Conservation (phyloP, 495 filamentous ascomycete genomes). For the Penicillium soppii region DNA sequence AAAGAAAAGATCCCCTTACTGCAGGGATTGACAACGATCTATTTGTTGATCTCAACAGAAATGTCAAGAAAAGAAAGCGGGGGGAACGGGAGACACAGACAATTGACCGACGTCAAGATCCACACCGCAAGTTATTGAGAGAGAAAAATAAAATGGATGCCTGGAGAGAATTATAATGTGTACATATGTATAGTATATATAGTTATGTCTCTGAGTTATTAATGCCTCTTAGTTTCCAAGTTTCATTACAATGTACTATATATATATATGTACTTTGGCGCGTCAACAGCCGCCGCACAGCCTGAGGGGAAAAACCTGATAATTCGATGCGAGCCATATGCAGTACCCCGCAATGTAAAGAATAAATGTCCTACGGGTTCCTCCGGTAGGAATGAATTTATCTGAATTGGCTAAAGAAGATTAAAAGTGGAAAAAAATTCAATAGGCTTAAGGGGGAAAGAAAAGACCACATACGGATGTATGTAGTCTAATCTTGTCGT, state of each 20-base stretch:
- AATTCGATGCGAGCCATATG: not conserved
- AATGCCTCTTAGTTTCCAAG: too few species aligned
- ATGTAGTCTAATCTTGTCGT: conserved; percentile 31
- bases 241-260: not conserved
- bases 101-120: conserved; percentile 1
- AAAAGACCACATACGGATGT: not conserved
- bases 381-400: too few species aligned
- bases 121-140: conserved; percentile 10
- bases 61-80: not conserved
- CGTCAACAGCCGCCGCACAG: not conserved
- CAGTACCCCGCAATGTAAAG: conserved; percentile 5
- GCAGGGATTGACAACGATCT: not conserved
- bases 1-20: not conserved
- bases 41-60: not conserved
- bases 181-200: not conserved
- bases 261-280: not conserved
- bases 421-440: too few species aligned
- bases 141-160: not conserved
- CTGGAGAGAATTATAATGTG: not conserved
- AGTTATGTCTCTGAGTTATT: too few species aligned
- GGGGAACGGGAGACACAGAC: not conserved
- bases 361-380: too few species aligned
- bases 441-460: too few species aligned
- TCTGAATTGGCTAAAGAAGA: too few species aligned
- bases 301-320: too few species aligned